A percentile compares a stretch with the other conserved stretches of the same genome.
These are phyloP conservation scores for Phaffia australis DNA, from an alignment of 768 basidiomycete species.

Conservation along the genomic window DNA sequence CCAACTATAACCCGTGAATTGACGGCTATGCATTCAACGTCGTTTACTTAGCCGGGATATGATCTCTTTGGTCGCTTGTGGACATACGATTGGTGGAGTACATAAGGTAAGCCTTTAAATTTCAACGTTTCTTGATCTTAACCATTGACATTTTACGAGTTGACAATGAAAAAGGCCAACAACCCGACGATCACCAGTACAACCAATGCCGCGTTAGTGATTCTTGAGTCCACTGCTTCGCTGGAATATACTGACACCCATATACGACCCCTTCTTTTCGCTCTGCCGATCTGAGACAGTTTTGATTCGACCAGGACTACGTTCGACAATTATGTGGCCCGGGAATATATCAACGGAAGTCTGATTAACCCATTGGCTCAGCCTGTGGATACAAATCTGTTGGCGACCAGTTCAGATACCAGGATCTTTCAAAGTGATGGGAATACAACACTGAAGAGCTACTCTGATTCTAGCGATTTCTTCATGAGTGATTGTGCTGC, in stretches of 20 bases:
- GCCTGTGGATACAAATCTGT: neutral
- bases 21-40: neutral
- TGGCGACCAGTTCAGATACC: constrained; percentile 6
- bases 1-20: neutral
- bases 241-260: too few species aligned
- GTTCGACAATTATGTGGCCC: constrained; percentile 19
- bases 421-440: constrained; percentile 7
- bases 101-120: constrained; percentile 1
- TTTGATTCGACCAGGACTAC: constrained; percentile 3
- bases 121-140: neutral
- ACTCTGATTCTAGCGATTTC: constrained; percentile 16
- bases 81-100: constrained; percentile 21
- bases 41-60: constrained; percentile 10
- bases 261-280: too few species aligned
- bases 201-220: neutral
- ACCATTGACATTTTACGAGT: too few species aligned
- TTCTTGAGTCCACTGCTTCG: too few species aligned
- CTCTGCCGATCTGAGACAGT: too few species aligned
- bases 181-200: constrained; percentile 8
- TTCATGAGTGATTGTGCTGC: constrained; percentile 12
- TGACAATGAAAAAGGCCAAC: neutral
- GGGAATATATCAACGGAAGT: constrained; percentile 9
- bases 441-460: constrained; percentile 13
- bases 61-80: constrained; percentile 16
- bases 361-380: constrained; percentile 15